Evolutionary conservation across 2,329 filamentous ascomycete species (phyloP), one percentile per base, ranked within the genome.

Genomic region (Cordyceps militaris): DNA sequence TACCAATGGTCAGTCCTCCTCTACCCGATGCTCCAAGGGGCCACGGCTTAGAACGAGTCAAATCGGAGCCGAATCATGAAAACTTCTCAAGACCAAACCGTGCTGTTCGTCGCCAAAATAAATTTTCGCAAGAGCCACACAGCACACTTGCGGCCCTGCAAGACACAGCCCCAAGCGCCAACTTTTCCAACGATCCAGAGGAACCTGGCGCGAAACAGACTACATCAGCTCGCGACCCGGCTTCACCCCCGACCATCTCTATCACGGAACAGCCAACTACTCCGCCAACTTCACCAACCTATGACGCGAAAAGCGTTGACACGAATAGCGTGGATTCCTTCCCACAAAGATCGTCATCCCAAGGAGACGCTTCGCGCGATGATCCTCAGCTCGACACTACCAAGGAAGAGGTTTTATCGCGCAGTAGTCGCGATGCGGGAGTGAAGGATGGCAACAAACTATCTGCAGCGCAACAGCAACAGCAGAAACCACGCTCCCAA

Each of bases 191-290:
- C 57, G 32, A 50, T 21, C 53, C 64, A 14, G 49, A 66, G 21
- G 65, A 69, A 10, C 65, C 66, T 4, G 65, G 65, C 34, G 66
- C 68, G 30, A 68, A 73, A 6, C 67, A 73, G 8, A 67, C 69
- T 30, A 62, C 72, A 21, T 68, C 71, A n/a, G 61, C 68, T 16
- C 71, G 73, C 53, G 64, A 67, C 34, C 65, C 69, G 51, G 67
- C 74, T 23, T 63, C 67, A 51, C 63, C 68, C 34, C 60, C 65
- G 46, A 63, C 63, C 62, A 60, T 67, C 16, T 76, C 83, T 47
- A 84, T 87, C 42, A 74, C 86, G 59, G 88, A 92, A 68, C 87
- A 87, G 1, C 82, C 83, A 14, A 74, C 81, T 2, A 74, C 81
- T 2, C 66, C 73, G 5, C 76, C 80, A 49, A 74, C 81, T 2